Evolutionary conservation across 2,329 filamentous ascomycete genomes (phyloP).

Genomic region (Arthroderma sp.): DNA sequence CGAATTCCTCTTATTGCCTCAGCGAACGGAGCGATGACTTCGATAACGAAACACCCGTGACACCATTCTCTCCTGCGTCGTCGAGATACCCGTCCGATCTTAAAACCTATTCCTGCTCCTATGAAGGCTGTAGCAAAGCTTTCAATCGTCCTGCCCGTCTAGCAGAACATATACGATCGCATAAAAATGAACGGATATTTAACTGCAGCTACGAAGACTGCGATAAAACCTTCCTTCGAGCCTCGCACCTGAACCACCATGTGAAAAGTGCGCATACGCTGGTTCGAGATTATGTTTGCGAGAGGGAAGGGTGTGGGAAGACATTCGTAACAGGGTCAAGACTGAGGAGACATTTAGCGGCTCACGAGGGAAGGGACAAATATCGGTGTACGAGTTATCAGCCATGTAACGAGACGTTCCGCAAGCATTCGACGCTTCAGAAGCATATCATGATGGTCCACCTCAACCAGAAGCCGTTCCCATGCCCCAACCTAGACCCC

Average conservation of each 20-base stretch:
- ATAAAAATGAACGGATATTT: slow-evolving; percentile 74
- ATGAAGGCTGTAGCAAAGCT: slow-evolving; percentile 60
- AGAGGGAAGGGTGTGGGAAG: slow-evolving; percentile 61
- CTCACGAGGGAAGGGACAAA: slow-evolving; percentile 64
- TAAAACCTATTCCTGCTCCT: slow-evolving; percentile 66
- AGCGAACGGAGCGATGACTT: slow-evolving; percentile 20
- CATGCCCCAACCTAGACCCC: slow-evolving; percentile 49
- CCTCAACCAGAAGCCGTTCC: slow-evolving; percentile 55
- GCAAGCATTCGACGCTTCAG: slow-evolving; percentile 75
- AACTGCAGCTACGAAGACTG: slow-evolving; percentile 57
- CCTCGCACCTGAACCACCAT: slow-evolving; percentile 77
- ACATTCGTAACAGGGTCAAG: slow-evolving; percentile 69
- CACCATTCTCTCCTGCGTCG: slow-evolving; percentile 36
- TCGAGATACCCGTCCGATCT: slow-evolving; percentile 48
- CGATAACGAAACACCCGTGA: slow-evolving; percentile 32
- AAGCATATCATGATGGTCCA: slow-evolving; percentile 70
- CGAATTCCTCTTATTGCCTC: slow-evolving; percentile 17
- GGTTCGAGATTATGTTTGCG: slow-evolving; percentile 57
- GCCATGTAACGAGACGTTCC: slow-evolving; percentile 63
- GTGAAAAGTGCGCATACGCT: slow-evolving; percentile 67
- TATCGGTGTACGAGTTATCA: slow-evolving; percentile 59
- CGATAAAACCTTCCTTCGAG: slow-evolving; percentile 70
- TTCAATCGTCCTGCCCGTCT: slow-evolving; percentile 80
- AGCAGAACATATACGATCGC: slow-evolving; percentile 65
- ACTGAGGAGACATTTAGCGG: slow-evolving; percentile 61